Conservation (phyloP, 495 filamentous ascomycete species). For the Penicillium chermesinum region DNA sequence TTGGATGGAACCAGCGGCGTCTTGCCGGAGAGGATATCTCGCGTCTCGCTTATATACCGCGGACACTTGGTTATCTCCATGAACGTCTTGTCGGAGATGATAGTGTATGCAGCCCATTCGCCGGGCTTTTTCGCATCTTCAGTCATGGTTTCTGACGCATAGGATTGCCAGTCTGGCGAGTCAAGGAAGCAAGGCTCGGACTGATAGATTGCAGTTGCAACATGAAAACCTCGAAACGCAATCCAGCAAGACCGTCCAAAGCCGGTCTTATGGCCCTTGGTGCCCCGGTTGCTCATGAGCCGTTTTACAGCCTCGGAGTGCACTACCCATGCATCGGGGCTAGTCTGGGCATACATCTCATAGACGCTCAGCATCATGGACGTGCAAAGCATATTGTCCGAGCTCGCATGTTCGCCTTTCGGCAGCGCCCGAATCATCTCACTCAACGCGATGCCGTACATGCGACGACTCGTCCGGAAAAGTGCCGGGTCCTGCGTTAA, state of each 20-base stretch:
- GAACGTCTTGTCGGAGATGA: slow-evolving; percentile 21
- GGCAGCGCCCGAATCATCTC: slow-evolving; percentile 21
- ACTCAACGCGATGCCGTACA: slow-evolving; percentile 26
- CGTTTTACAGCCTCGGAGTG: slow-evolving; percentile 28
- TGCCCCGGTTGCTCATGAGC: slow-evolving; percentile 27
- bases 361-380: slow-evolving; percentile 34
- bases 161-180: slow-evolving; percentile 24
- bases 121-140: slow-evolving; percentile 26
- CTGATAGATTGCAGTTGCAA: slow-evolving; percentile 25
- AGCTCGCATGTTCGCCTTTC: slow-evolving; percentile 19
- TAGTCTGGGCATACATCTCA: slow-evolving; percentile 35
- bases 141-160: slow-evolving; percentile 14
- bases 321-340: slow-evolving; percentile 26
- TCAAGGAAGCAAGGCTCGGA: slow-evolving; percentile 31
- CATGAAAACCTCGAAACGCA: slow-evolving; percentile 30
- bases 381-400: slow-evolving; percentile 29
- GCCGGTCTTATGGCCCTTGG: slow-evolving; percentile 14
- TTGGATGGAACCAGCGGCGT: background rate
- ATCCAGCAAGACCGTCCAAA: slow-evolving; percentile 27
- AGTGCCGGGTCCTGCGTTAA: slow-evolving; percentile 21
- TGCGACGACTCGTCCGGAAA: slow-evolving; percentile 21
- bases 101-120: slow-evolving; percentile 21
- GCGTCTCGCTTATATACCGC: slow-evolving; percentile 25
- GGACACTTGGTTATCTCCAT: slow-evolving; percentile 32
- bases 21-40: slow-evolving; percentile 11